phyloP scores from a whole-genome alignment of 768 basidiomycete genomes.

The Mrakia blollopis region DNA sequence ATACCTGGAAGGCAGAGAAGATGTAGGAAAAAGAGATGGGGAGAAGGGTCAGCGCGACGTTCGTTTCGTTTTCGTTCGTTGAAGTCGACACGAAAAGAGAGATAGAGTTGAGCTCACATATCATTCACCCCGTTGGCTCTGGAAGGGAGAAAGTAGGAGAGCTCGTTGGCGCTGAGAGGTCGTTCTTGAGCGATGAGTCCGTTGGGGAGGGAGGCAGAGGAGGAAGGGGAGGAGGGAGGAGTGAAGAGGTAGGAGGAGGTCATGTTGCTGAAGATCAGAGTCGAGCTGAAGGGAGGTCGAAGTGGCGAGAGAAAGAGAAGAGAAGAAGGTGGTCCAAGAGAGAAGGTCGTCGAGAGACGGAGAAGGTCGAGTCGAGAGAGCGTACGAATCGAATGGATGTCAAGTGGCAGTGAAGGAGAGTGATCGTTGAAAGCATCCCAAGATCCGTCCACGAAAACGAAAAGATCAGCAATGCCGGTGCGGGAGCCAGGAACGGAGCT shows the following conservation, averaged over 20 bases:
- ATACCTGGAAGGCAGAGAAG: constrained; percentile 63
- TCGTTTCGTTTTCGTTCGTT: neutral
- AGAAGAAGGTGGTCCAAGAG: neutral
- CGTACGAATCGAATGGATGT: too few relatives aligned
- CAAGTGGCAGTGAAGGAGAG: too few relatives aligned
- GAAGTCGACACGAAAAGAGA: too few relatives aligned
- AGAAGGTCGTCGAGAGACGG: too few relatives aligned
- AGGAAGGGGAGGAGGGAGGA: neutral
- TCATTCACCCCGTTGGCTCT: constrained; percentile 50
- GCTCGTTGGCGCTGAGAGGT: constrained; percentile 53
- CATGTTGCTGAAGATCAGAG: too few relatives aligned
- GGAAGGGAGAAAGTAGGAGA: constrained; percentile 72
- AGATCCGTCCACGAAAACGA: too few relatives aligned
- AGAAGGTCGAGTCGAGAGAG: too few relatives aligned
- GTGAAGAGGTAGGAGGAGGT: neutral
- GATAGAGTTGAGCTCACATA: constrained; percentile 53
- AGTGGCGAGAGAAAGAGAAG: neutral
- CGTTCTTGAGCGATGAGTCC: neutral
- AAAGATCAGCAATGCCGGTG: too few relatives aligned
- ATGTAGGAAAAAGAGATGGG: neutral
- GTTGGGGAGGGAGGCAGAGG: neutral
- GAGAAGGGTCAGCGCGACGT: neutral
- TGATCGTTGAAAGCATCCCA: too few relatives aligned
- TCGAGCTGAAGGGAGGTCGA: too few relatives aligned
- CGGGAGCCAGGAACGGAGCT: neutral